Conservation (phyloP, 805 yeast species). For the Ogataea methylovora region DNA sequence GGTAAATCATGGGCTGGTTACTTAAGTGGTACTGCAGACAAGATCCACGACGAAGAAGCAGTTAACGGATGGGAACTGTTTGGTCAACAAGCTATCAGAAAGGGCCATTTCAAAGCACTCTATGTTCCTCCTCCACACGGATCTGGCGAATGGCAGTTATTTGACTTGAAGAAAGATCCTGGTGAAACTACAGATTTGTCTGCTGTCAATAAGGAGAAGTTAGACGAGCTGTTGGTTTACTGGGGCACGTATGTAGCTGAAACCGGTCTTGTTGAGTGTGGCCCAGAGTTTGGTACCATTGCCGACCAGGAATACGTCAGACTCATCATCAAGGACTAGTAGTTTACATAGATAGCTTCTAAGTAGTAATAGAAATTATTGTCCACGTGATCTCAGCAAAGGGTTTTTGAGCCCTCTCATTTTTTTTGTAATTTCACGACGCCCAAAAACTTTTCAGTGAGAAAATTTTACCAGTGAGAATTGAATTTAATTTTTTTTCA, state of each 20-base stretch:
- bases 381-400: no score
- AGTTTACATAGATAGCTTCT: no score
- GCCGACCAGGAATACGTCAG: no score
- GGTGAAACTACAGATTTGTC: conserved; percentile 42
- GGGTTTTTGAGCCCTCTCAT: no score
- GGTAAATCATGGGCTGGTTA: conserved; percentile 40
- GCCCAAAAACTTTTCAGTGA: no score
- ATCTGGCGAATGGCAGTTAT: conserved; percentile 42
- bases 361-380: no score
- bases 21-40: conserved; percentile 20
- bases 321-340: no score
- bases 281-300: conserved; percentile 6
- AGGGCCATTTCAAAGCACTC: conserved; percentile 40
- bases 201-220: conserved; percentile 25
- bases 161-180: conserved; percentile 30
- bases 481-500: no score
- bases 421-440: no score
- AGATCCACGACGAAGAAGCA: conserved; percentile 33
- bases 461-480: not conserved
- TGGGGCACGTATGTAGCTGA: conserved; percentile 49
- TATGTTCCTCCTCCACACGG: conserved; percentile 44
- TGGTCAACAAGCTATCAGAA: conserved; percentile 48
- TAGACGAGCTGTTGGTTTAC: conserved; percentile 34
- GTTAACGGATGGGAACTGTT: conserved; percentile 53
- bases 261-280: conserved; percentile 35